Conservation (phyloP, 495 filamentous ascomycete species). For the Neurospora sp. region DNA sequence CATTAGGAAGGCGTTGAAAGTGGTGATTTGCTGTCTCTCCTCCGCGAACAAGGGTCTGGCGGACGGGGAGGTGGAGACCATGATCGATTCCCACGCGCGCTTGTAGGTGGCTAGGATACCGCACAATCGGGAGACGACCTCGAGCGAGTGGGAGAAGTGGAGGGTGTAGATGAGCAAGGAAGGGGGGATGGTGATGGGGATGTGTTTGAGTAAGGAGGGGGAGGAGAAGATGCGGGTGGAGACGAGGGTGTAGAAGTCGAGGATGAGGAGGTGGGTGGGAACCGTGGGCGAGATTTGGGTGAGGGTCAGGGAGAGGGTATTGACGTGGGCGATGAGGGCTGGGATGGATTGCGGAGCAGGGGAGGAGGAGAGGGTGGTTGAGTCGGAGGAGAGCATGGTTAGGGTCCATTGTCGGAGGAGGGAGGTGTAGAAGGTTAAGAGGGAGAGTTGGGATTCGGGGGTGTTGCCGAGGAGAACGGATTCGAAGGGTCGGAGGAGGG, state of each 20-base stretch:
- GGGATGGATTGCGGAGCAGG: slow-evolving; percentile 24
- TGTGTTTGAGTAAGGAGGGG: slow-evolving; percentile 33
- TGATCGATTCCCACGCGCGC: slow-evolving; percentile 58
- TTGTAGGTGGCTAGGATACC: slow-evolving; percentile 62
- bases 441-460: slow-evolving; percentile 35
- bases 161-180: slow-evolving; percentile 60
- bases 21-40: slow-evolving; percentile 46
- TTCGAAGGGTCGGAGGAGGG: slow-evolving; percentile 50
- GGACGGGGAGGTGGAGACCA: slow-evolving; percentile 16
- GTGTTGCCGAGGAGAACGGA: slow-evolving; percentile 42
- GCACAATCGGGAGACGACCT: slow-evolving; percentile 61
- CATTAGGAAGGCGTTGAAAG: slow-evolving; percentile 83
- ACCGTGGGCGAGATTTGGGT: slow-evolving; percentile 36
- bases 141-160: slow-evolving; percentile 50
- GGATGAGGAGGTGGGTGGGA: slow-evolving; percentile 39
- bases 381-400: slow-evolving; percentile 21
- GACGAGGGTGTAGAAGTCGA: slow-evolving; percentile 59
- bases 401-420: slow-evolving; percentile 62
- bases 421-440: slow-evolving; percentile 62
- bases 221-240: slow-evolving; percentile 44
- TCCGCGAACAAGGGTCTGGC: slow-evolving; percentile 23
- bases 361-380: slow-evolving; percentile 9
- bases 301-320: slow-evolving; percentile 51
- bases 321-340: slow-evolving; percentile 46
- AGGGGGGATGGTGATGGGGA: slow-evolving; percentile 58